Conservation (phyloP, 2,329 filamentous ascomycete genomes). For the Fusarium tupiense region DNA sequence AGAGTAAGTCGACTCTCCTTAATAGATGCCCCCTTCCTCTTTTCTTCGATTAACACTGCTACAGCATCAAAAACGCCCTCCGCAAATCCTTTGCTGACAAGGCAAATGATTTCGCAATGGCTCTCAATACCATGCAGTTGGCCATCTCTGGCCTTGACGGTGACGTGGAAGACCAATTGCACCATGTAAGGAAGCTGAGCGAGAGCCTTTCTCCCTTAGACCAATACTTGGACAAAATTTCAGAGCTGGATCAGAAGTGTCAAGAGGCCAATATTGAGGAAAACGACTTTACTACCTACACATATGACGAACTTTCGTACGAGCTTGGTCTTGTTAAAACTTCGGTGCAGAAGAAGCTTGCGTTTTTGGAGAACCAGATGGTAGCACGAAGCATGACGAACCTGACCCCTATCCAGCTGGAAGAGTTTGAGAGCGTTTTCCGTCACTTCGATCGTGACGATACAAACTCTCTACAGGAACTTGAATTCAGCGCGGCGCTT, state of each 20-base stretch:
- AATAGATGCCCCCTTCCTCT: neutral
- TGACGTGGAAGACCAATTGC: conserved; percentile 92
- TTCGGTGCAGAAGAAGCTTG: conserved; percentile 94
- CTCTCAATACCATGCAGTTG: conserved; percentile 92
- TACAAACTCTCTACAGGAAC: conserved; percentile 87
- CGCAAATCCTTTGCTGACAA: conserved; percentile 96
- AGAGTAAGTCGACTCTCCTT: conserved; percentile 68
- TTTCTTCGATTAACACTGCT: conserved; percentile 42
- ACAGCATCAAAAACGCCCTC: conserved; percentile 91
- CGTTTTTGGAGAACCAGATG: conserved; percentile 98
- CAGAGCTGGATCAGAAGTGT: conserved; percentile 86
- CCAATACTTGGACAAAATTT: conserved; percentile 88
- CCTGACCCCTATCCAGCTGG: conserved; percentile 94
- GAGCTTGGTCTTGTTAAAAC: conserved; percentile 91
- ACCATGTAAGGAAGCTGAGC: conserved; percentile 86
- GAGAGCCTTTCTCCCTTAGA: conserved; percentile 90
- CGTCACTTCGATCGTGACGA: conserved; percentile 96
- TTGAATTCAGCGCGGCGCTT: conserved; percentile 95
- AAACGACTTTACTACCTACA: conserved; percentile 99
- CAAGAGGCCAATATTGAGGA: conserved; percentile 98
- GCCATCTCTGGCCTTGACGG: conserved; percentile 97
- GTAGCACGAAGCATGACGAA: conserved; percentile 99
- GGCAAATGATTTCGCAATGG: conserved; percentile 96
- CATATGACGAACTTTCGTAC: conserved; percentile 94
- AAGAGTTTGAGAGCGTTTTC: conserved; percentile 99